Percentiles rank a stretch among this genome's conserved stretches.
phyloP scores from a whole-genome alignment of 306 rosid genomes.

The Astragalus glycyphyllos region DNA sequence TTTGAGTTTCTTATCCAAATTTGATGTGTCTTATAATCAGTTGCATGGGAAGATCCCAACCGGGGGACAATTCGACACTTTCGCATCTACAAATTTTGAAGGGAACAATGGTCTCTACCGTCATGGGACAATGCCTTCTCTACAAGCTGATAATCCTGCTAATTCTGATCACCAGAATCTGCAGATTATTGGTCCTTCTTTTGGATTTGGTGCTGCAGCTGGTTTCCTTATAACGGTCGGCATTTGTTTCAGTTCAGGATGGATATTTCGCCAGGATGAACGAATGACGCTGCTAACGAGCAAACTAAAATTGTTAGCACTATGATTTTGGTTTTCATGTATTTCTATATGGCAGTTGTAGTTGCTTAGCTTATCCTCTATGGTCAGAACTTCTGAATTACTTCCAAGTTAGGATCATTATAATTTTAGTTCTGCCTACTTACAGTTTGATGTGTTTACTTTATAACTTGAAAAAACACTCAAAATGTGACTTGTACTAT shows the following conservation, averaged over 20 bases:
- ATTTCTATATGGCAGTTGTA: too few species aligned
- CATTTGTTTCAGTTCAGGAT: slow-evolving; percentile 35
- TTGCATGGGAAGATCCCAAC: slow-evolving; percentile 40
- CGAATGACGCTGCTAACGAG: too few species aligned
- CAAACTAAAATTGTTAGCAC: too few species aligned
- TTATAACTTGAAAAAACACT: too few species aligned
- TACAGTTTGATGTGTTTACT: too few species aligned
- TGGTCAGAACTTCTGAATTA: too few species aligned
- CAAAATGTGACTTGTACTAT: too few species aligned
- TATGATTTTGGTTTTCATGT: too few species aligned
- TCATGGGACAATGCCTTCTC: not conserved
- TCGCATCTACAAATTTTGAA: slow-evolving; percentile 37
- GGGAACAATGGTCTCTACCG: slow-evolving; percentile 39
- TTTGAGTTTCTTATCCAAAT: slow-evolving; percentile 39
- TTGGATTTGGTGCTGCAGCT: slow-evolving; percentile 33
- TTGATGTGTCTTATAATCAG: slow-evolving; percentile 46
- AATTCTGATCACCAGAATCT: slow-evolving; percentile 5
- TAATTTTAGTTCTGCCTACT: too few species aligned
- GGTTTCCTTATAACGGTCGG: slow-evolving; percentile 29
- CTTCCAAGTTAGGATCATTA: too few species aligned
- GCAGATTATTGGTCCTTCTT: slow-evolving; percentile 20
- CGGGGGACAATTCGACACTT: slow-evolving; percentile 44
- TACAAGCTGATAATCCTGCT: not conserved
- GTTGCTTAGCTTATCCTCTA: too few species aligned
- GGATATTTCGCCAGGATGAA: slow-evolving; percentile 3